These are phyloP conservation scores for Podospora sp. DNA, from an alignment of 495 filamentous ascomycete species.

Conservation along the genomic window DNA sequence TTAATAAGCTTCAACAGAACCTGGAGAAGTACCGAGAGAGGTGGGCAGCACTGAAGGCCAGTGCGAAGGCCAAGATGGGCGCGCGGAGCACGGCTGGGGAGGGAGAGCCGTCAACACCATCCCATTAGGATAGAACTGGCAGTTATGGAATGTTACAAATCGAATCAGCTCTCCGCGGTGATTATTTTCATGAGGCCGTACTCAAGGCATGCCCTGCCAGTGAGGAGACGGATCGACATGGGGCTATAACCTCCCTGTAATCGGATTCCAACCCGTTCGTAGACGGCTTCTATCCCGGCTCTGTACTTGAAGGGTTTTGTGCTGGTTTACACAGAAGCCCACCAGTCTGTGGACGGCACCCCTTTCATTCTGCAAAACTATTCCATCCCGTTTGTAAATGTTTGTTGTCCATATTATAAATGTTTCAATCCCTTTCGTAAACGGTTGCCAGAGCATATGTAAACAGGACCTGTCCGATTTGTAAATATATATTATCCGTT, in stretches of 20 bases:
- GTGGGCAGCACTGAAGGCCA: conserved; percentile 85
- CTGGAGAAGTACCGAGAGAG: conserved; percentile 71
- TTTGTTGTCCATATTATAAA: too few species aligned
- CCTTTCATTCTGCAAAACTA: too few species aligned
- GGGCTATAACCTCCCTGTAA: too few species aligned
- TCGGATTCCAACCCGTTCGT: background rate
- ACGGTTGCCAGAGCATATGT: too few species aligned
- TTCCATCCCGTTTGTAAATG: too few species aligned
- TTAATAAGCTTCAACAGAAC: conserved; percentile 68
- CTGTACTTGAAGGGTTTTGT: background rate
- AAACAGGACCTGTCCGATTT: too few species aligned
- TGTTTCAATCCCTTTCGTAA: too few species aligned
- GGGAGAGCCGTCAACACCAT: background rate
- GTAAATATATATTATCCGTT: too few species aligned
- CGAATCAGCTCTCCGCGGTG: background rate
- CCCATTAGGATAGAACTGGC: background rate
- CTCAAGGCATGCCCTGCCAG: background rate
- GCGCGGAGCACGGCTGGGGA: conserved; percentile 33
- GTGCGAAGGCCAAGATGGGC: conserved; percentile 68
- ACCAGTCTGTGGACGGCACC: too few species aligned
- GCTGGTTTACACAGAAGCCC: too few species aligned
- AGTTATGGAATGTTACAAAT: background rate
- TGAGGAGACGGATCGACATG: too few species aligned
- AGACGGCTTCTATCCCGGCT: too few species aligned
- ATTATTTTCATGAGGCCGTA: background rate